phyloP scores from a whole-genome alignment of 371 early-diverging fungal species.

The Circinella minor region DNA sequence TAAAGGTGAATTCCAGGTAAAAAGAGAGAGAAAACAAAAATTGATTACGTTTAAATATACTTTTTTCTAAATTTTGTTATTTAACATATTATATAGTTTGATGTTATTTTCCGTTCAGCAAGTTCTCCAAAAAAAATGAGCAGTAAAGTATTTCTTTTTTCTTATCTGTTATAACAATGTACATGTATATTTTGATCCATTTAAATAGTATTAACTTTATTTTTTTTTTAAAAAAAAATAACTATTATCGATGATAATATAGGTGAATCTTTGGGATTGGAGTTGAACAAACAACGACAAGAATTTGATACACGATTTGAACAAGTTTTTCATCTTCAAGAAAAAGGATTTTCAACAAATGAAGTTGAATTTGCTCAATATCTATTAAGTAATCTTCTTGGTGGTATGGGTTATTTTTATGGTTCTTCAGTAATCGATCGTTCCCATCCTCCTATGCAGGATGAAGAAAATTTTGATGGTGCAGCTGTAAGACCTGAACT shows the following conservation, averaged over 20 bases:
- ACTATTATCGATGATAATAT: no score
- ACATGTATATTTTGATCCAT: no score
- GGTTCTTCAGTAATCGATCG: constrained; percentile 56
- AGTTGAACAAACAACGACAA: constrained; percentile 28
- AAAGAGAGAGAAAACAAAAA: no score
- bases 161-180: no score
- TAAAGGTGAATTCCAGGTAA: constrained; percentile 64
- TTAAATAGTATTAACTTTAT: no score
- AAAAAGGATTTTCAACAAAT: constrained; percentile 64
- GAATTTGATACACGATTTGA: constrained; percentile 82
- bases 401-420: constrained; percentile 87
- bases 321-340: constrained; percentile 65
- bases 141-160: constrained; percentile 17
- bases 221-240: no score
- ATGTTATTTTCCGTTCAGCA: constrained; percentile 59
- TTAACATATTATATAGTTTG: constrained; percentile 46
- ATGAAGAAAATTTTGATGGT: constrained; percentile 59
- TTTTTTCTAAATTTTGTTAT: background rate
- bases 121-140: constrained; percentile 35
- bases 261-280: constrained; percentile 30
- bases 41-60: no score
- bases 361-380: constrained; percentile 77
- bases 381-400: constrained; percentile 83
- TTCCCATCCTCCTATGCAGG: constrained; percentile 46
- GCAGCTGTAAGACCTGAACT: constrained; percentile 61